Conservation (phyloP, 805 yeast genomes). For the Wickerhamomyces rabaulensis region DNA sequence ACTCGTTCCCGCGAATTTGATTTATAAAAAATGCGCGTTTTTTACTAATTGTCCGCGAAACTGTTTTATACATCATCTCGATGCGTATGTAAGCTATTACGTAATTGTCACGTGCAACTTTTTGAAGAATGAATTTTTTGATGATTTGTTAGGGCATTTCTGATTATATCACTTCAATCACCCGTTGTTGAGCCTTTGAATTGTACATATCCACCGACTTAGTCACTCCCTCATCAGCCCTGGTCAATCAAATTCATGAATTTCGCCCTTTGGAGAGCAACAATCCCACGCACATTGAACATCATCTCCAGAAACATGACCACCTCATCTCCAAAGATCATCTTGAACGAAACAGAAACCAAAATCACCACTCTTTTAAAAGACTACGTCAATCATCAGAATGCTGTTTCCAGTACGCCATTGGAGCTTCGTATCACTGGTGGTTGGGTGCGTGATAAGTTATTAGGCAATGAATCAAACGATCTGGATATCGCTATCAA, state of each 20-base stretch:
- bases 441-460: slow-evolving; percentile 97
- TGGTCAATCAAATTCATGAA: not conserved
- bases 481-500: slow-evolving; percentile 93
- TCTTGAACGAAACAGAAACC: slow-evolving; percentile 36
- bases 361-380: slow-evolving; percentile 36
- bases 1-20: not conserved
- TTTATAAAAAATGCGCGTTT: not conserved
- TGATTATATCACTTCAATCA: too few relatives aligned
- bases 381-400: slow-evolving; percentile 28
- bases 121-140: not conserved
- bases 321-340: slow-evolving; percentile 18
- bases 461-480: slow-evolving; percentile 72
- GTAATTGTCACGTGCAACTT: not conserved
- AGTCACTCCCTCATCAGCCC: too few relatives aligned
- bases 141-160: too few relatives aligned
- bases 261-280: not conserved
- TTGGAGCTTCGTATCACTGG: slow-evolving; percentile 81
- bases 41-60: not conserved
- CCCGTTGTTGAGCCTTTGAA: too few relatives aligned
- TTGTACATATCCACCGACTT: not conserved
- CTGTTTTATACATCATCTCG: too few relatives aligned
- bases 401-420: slow-evolving; percentile 10
- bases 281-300: not conserved
- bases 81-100: not conserved
- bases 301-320: not conserved